A percentile compares a stretch with the other conserved stretches of the same genome.
Evolutionary conservation across 345 rosid genomes (phyloP).

Genomic region (Hevea brasiliensis): DNA sequence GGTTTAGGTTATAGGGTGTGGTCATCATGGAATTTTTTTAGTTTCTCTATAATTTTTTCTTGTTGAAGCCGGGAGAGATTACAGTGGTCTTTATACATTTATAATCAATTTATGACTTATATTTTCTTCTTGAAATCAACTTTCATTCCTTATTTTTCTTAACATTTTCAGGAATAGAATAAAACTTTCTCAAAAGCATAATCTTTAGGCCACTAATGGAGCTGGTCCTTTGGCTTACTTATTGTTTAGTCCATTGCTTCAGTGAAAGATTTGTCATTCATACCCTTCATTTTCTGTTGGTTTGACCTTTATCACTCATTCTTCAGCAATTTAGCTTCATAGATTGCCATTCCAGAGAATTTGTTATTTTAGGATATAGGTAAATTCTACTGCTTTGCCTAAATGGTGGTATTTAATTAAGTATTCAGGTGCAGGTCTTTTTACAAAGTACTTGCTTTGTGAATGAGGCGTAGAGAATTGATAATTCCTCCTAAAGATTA

Average conservation of each 20-base stretch:
- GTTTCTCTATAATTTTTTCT: neutral
- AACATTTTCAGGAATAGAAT: neutral
- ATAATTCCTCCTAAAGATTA: neutral
- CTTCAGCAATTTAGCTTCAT: neutral
- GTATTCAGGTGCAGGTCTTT: neutral
- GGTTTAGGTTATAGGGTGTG: neutral
- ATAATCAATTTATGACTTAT: too few species aligned
- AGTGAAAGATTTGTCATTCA: neutral
- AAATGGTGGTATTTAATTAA: neutral
- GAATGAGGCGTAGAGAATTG: neutral
- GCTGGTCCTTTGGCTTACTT: neutral
- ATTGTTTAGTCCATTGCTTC: neutral
- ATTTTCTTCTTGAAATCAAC: neutral
- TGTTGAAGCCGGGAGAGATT: neutral
- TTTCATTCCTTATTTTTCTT: neutral
- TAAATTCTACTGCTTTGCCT: neutral
- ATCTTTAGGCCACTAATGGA: neutral
- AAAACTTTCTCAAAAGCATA: neutral
- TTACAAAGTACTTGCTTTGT: neutral
- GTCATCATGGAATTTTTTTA: neutral
- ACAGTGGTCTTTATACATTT: neutral
- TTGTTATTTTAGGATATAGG: neutral
- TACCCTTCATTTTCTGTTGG: neutral
- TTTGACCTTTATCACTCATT: neutral
- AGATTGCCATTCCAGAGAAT: neutral